Evolutionary conservation across 139 green algal genomes (phyloP).

Genomic region (Astrephomene gubernaculifera): DNA sequence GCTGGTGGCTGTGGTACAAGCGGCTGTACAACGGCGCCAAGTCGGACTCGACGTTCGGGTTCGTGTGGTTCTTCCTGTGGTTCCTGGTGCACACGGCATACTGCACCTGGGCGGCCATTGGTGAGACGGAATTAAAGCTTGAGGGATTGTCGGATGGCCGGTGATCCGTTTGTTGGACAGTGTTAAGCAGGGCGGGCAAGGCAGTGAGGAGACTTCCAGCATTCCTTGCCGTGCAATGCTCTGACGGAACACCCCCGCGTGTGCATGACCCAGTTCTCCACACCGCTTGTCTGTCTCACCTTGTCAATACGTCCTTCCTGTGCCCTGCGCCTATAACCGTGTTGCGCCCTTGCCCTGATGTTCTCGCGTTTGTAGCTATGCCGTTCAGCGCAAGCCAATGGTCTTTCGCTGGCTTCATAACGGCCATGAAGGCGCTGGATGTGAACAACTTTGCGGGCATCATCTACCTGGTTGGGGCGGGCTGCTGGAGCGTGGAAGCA

Average conservation of each 20-base stretch:
- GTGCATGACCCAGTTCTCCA: not conserved
- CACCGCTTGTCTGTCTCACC: no score
- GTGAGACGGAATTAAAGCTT: no score
- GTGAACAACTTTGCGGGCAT: slow-evolving; percentile 41
- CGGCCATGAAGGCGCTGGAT: slow-evolving; percentile 56
- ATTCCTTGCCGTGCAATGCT: no score
- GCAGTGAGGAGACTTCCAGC: no score
- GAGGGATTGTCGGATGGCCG: no score
- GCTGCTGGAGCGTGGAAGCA: slow-evolving; percentile 26
- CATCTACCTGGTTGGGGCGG: slow-evolving; percentile 53
- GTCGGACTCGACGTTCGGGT: slow-evolving; percentile 61
- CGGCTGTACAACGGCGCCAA: slow-evolving; percentile 77
- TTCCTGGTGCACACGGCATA: slow-evolving; percentile 72
- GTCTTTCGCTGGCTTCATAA: slow-evolving; percentile 62
- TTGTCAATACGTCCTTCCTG: no score
- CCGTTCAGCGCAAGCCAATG: slow-evolving; percentile 51
- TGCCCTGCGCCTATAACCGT: not conserved
- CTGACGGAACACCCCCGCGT: no score
- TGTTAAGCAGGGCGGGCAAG: no score
- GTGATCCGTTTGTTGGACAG: no score
- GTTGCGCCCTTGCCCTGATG: no score
- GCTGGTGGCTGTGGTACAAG: slow-evolving; percentile 80
- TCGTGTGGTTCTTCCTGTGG: slow-evolving; percentile 76
- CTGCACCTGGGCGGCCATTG: slow-evolving; percentile 70
- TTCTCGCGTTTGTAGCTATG: slow-evolving; percentile 44